These are phyloP conservation scores for Saposhnikovia divaricata DNA, from an alignment of 129 eudicot genomes.

Conservation along the genomic window DNA sequence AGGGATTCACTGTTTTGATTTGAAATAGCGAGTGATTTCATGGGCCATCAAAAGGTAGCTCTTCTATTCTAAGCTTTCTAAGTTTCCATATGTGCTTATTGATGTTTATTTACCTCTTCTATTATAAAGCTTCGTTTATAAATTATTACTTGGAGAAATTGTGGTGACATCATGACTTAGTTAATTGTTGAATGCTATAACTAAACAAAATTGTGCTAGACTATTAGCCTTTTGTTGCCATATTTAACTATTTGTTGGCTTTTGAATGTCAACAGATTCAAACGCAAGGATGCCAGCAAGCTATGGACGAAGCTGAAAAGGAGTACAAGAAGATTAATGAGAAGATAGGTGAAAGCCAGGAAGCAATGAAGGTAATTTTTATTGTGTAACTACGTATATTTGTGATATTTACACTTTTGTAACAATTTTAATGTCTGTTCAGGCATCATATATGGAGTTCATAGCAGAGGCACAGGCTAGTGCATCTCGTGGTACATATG, in stretches of 20 bases:
- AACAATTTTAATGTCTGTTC: slow-evolving; percentile 19
- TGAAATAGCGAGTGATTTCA: neutral
- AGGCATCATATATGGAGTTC: slow-evolving; percentile 73
- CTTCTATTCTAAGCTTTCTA: too few species aligned
- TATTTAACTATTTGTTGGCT: neutral
- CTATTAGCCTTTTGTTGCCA: neutral
- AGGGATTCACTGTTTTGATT: neutral
- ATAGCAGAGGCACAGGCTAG: slow-evolving; percentile 67
- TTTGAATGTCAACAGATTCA: slow-evolving; percentile 47
- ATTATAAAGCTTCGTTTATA: too few species aligned
- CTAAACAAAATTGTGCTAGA: neutral
- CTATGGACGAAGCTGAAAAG: slow-evolving; percentile 77
- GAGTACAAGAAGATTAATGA: slow-evolving; percentile 73
- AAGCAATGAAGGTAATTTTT: slow-evolving; percentile 65
- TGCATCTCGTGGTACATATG: slow-evolving; percentile 62
- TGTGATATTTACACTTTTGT: neutral
- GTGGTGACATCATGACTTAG: neutral
- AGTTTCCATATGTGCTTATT: too few species aligned
- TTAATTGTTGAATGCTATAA: neutral
- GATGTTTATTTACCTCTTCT: too few species aligned
- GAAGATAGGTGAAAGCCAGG: slow-evolving; percentile 56
- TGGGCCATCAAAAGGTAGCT: too few species aligned
- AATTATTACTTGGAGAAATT: too few species aligned
- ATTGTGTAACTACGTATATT: neutral
- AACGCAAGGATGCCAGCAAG: slow-evolving; percentile 71